Evolutionary conservation across 2,329 filamentous ascomycete genomes (phyloP), one percentile per base, ranked within the genome.

Genomic region (Aspergillus quadricinctus): DNA sequence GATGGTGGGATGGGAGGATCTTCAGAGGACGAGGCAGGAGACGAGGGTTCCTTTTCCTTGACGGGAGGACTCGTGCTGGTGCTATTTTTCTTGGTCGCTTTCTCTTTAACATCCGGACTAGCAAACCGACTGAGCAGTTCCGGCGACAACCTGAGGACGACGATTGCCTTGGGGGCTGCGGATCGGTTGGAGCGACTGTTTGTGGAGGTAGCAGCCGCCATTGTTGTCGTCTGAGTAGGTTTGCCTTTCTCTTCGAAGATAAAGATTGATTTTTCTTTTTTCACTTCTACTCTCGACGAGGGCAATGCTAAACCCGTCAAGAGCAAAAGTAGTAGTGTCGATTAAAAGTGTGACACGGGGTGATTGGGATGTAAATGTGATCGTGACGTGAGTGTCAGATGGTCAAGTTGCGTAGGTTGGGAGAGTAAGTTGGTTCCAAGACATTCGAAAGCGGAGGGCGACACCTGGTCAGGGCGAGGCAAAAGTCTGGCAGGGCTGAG

Each of bases 121-220:
- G 64, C 59, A 52, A 77, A 77, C 35, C 69, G 69, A 57, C 68
- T 66, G n/a, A 78, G 64, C 5, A 70, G 35, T 8, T 67, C 62
- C 4, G 73, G 61, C 7, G 74, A 69, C 48, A 79, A 62, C 64
- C 72, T 76, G n/a, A 79, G 68, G 55, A 72, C 62, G 50, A 78
- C 57, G 31, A 69, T 64, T 60, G 59, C 60, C 60, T 72, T 72
- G 43, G 71, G 69, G 56, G 63, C 60, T 35, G 64, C 57, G 48
- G 68, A 61, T 46, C 68, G 63, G 61, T 62, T 72, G 52, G 71
- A 68, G 67, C 72, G 73, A 67, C 71, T 69, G 67, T 70, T 72
- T 61, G 66, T 65, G 62, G 64, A 61, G 57, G 69, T 61, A 49
- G 65, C 60, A 46, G 63, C 63, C 55, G 56, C 40, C 23, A 40